Percentiles rank a stretch among this genome's conserved stretches.
Conservation (phyloP, 2,329 filamentous ascomycete species). For the Venturia asperata region DNA sequence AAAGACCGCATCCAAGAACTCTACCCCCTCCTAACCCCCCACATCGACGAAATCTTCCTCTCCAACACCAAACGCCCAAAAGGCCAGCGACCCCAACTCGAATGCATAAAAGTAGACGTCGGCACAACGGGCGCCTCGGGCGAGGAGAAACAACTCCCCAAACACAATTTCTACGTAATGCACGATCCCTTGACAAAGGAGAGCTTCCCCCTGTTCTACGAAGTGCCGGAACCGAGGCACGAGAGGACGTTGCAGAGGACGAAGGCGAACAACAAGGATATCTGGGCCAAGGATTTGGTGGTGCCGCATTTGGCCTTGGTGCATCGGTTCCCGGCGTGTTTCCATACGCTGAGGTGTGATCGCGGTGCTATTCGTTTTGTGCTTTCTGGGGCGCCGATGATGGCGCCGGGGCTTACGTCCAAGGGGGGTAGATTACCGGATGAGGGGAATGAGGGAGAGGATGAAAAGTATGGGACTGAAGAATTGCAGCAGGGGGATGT, state of each 20-base stretch:
- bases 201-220: background rate
- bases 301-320: constrained; percentile 85
- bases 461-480: constrained; percentile 46
- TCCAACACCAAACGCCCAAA: background rate
- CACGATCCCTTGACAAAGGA: background rate
- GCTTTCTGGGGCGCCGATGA: constrained; percentile 83
- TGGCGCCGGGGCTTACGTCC: constrained; percentile 89
- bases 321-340: constrained; percentile 79
- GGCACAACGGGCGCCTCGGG: background rate
- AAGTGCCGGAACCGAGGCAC: background rate
- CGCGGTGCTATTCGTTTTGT: constrained; percentile 96
- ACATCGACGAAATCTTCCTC: constrained; percentile 7
- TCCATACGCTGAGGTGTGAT: constrained; percentile 83
- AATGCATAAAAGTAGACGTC: constrained; percentile 5
- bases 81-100: constrained; percentile 5
- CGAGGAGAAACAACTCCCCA: constrained; percentile 3
- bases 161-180: constrained; percentile 6
- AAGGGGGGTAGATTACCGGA: constrained; percentile 72
- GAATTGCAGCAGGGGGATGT: constrained; percentile 75
- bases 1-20: constrained; percentile 10
- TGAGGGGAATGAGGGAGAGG: constrained; percentile 35
- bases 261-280: background rate
- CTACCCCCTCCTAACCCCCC: constrained; percentile 1
- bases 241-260: background rate
- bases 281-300: constrained; percentile 40